Conservation (phyloP, 441 rosid species). For the Francoa sonchifolia region DNA sequence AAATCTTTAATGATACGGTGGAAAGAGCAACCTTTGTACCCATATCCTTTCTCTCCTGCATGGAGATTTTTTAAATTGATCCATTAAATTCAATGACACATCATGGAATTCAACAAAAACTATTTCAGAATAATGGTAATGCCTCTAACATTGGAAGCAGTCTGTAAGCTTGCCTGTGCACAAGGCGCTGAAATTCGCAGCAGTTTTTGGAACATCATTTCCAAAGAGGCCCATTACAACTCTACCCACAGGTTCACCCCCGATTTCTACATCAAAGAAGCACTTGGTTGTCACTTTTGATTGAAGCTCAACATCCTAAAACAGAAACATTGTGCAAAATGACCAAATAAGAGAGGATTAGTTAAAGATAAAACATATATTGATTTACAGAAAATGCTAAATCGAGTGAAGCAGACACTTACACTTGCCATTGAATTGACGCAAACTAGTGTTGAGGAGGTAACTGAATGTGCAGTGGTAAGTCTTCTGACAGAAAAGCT, state of each 20-base stretch:
- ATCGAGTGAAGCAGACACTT: no score
- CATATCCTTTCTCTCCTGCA: conserved; percentile 59
- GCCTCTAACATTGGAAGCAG: neutral
- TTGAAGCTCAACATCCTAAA: conserved; percentile 53
- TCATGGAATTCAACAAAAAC: neutral
- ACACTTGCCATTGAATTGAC: no score
- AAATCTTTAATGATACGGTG: conserved; percentile 59
- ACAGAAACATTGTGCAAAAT: conserved; percentile 6
- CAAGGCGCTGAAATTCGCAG: conserved; percentile 49
- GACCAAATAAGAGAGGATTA: no score
- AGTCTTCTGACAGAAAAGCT: no score
- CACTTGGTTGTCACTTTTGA: conserved; percentile 44
- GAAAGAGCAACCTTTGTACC: conserved; percentile 50
- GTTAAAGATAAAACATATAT: no score
- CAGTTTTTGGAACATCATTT: conserved; percentile 52
- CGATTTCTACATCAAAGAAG: conserved; percentile 59
- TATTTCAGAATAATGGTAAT: neutral
- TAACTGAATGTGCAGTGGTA: no score
- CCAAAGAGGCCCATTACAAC: conserved; percentile 53
- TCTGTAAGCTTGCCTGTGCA: conserved; percentile 33
- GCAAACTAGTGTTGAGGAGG: no score
- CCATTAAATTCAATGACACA: conserved; percentile 3
- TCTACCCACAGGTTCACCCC: conserved; percentile 50
- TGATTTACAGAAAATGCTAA: no score
- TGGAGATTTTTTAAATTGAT: neutral